phyloP scores from a whole-genome alignment of 208 protist species.

The Acanthamoeba lenticulata region DNA sequence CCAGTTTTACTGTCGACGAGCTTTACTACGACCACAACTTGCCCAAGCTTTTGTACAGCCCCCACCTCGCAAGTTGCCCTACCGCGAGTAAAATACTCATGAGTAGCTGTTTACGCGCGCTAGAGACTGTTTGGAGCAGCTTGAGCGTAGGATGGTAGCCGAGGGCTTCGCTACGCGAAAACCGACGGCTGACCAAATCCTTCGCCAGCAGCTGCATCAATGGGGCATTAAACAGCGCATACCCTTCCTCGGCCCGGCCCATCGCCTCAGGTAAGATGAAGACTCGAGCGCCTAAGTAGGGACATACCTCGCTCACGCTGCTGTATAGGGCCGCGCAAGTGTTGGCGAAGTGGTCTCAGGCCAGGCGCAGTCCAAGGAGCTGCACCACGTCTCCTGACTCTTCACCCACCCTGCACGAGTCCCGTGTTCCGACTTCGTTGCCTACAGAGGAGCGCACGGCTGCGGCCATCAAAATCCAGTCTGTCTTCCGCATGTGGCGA shows the following conservation, averaged over 20 bases:
- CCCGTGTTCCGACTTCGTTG: neutral
- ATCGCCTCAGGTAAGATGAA: neutral
- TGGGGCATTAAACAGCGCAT: neutral
- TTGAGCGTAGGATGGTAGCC: neutral
- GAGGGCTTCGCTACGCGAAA: neutral
- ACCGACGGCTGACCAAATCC: neutral
- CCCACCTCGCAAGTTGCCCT: neutral
- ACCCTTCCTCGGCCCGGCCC: neutral
- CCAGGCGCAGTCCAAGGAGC: neutral
- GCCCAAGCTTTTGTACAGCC: neutral
- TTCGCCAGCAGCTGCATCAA: neutral
- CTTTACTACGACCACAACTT: slow-evolving; percentile 3
- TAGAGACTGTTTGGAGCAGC: neutral
- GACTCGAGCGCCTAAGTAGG: neutral
- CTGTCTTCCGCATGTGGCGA: neutral
- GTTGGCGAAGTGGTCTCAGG: neutral
- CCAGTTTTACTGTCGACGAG: neutral
- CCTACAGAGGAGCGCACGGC: neutral
- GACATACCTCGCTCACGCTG: neutral
- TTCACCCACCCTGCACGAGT: neutral
- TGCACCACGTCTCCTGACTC: neutral
- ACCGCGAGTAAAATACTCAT: neutral
- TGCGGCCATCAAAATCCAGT: neutral
- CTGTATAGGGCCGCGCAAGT: neutral
- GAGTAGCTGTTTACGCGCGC: neutral